Evolutionary conservation across 352 stramenopile species (phyloP), one percentile per base, ranked within the genome.

Genomic region (Globisporangium splendens): DNA sequence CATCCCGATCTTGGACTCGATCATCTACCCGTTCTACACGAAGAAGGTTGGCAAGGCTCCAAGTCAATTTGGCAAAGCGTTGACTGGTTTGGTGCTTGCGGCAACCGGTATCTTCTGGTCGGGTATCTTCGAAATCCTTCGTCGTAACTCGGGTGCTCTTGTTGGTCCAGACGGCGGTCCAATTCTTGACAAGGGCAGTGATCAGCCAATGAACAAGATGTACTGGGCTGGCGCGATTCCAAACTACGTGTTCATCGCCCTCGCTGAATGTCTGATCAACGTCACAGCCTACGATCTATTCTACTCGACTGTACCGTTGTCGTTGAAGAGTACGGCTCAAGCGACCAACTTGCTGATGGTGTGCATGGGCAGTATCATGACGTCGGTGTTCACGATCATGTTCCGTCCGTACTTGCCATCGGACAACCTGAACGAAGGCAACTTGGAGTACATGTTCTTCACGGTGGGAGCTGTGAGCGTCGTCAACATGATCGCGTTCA

Each of bases 361-460:
- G 35, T 81, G 72, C 49, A 80, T 83, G 65, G 75, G 75, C 61
- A 80, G 61, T 50, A 76, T 74, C 55, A 69, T 83, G 56, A 83
- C 64, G n/a, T n/a, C n/a, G n/a, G n/a, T n/a, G n/a, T n/a, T n/a
- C n/a, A n/a, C n/a, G n/a, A n/a, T n/a, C n/a, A 79, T 88, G 68
- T 88, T 86, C 68, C 60, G 63, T 39, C 67, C 62, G 50, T 82
- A 85, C 65, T 50, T 88, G 10, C 54, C 57, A 39, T 63, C 59
- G 13, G 62, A 88, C 66, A 49, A 87, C 67, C 56, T 89, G 52
- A 89, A 89, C 66, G 63, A 84, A 2, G 68, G 69, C 60, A 58
- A 87, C 65, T 59, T 89, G 33, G 79, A 89, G 73, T 86, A 87
- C 66, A 83, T 89, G 74, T 84, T 86, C 63, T 89, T 83, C 65